Evolutionary conservation across 352 stramenopile genomes (phyloP).

Genomic region (Phytopythium kandeliae): DNA sequence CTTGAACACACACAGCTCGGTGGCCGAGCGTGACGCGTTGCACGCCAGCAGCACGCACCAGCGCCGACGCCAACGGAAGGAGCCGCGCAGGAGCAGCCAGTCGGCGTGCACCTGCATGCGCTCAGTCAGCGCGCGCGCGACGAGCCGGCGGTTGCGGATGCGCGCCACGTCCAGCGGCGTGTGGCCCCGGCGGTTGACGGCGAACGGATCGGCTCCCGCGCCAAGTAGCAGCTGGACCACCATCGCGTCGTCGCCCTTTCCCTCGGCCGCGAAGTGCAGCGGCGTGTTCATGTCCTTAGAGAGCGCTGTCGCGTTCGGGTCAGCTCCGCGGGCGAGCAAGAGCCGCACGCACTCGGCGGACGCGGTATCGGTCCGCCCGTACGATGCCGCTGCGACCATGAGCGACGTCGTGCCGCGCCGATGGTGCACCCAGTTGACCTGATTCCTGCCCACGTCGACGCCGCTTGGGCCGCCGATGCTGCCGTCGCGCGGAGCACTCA

Average conservation of each 20-base stretch:
- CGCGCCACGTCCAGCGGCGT: constrained; percentile 56
- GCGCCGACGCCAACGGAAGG: constrained; percentile 49
- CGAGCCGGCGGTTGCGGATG: constrained; percentile 25
- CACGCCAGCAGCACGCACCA: constrained; percentile 60
- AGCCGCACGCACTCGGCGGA: constrained; percentile 21
- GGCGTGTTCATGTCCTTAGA: constrained; percentile 48
- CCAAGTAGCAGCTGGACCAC: constrained; percentile 43
- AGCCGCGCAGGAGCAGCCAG: constrained; percentile 45
- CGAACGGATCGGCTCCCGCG: constrained; percentile 39
- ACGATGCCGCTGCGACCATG: constrained; percentile 34
- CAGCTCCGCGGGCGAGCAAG: constrained; percentile 39
- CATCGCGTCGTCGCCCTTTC: constrained; percentile 34
- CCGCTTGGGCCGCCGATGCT: not conserved
- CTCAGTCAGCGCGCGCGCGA: constrained; percentile 32
- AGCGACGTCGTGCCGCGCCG: constrained; percentile 52
- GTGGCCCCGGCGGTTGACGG: constrained; percentile 49
- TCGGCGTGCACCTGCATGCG: constrained; percentile 47
- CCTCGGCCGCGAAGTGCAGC: constrained; percentile 53
- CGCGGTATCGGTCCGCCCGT: constrained; percentile 16
- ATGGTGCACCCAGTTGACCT: constrained; percentile 30
- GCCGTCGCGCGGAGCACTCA: constrained; percentile 8
- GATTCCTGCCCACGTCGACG: constrained; percentile 19
- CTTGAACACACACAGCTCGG: constrained; percentile 50
- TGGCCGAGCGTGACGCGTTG: constrained; percentile 32
- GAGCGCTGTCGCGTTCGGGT: constrained; percentile 33